Evolutionary conservation across 192 early-diverging fungal genomes (phyloP), one percentile per base, ranked within the genome.

Genomic region (Dimargaris xerosporica): DNA sequence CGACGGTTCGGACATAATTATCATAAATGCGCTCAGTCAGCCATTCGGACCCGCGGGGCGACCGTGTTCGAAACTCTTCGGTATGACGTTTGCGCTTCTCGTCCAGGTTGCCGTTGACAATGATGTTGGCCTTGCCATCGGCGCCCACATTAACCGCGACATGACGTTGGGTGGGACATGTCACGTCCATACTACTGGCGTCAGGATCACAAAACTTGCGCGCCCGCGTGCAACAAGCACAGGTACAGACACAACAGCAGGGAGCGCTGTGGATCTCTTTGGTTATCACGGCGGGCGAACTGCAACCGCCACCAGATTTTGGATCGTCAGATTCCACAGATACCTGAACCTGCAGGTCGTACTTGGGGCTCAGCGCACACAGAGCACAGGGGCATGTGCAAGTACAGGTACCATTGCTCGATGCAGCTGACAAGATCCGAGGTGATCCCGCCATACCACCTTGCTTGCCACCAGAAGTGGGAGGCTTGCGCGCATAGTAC

Each of bases 351-450:
- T 41, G 26, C 30, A 59, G 19, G 29, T 59, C 56, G 41, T 59
- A 59, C 23, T 59, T 59, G 6, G 56, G 56, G 31, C 56, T 59
- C 16, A 59, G 56, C 23, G 56, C 29, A 41, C 56, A 59, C 56
- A 59, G 41, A 17, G 56, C 56, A 41, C 56, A 59, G 16, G 41
- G 12, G 34, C 56, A 59, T 13, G 12, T 10, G 41, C 56, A 59
- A 42, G 56, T 59, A 29, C 56, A 59, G n/a, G n/a, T n/a, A n/a
- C n/a, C n/a, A n/a, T n/a, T n/a, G n/a, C n/a, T n/a, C n/a, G n/a
- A n/a, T n/a, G n/a, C n/a, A n/a, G n/a, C n/a, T n/a, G n/a, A n/a
- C n/a, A n/a, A n/a, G n/a, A n/a, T n/a, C n/a, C n/a, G n/a, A n/a
- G n/a, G n/a, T n/a, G n/a, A n/a, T n/a, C n/a, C n/a, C n/a, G n/a